phyloP scores from a whole-genome alignment of 768 basidiomycete genomes.

The Collybiopsis luxurians region DNA sequence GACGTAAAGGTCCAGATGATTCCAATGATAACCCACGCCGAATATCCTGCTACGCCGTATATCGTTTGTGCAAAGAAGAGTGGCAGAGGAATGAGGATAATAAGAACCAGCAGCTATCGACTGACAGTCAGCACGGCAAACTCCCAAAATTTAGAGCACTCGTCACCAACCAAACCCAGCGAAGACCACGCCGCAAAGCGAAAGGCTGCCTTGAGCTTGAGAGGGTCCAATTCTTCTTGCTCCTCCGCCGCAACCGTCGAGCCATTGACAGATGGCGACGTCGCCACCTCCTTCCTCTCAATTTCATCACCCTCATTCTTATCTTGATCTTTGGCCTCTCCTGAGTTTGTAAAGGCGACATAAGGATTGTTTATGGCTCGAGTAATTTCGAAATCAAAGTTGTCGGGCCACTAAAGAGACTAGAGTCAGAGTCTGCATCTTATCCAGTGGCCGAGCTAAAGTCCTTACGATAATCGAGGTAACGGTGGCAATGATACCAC shows the following conservation, averaged over 20 bases:
- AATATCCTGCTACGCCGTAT: conserved; percentile 60
- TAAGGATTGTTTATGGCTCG: conserved; percentile 71
- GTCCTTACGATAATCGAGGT: conserved; percentile 60
- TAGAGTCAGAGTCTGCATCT: neutral
- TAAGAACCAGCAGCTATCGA: conserved; percentile 53
- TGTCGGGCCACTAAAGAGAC: conserved; percentile 61
- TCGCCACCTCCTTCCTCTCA: conserved; percentile 17
- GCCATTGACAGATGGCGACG: conserved; percentile 30
- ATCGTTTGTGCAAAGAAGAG: conserved; percentile 81
- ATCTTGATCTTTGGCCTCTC: conserved; percentile 8
- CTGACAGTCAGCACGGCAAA: conserved; percentile 2
- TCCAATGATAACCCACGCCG: conserved; percentile 79
- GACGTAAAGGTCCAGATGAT: conserved; percentile 86
- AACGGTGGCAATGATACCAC: conserved; percentile 69
- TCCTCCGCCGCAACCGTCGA: conserved; percentile 34
- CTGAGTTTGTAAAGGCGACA: conserved; percentile 7
- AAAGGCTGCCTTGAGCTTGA: conserved; percentile 69
- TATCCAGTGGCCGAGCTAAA: neutral
- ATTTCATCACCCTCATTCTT: conserved; percentile 28
- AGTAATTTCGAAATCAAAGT: conserved; percentile 80
- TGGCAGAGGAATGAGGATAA: conserved; percentile 79
- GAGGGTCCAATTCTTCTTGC: conserved; percentile 63
- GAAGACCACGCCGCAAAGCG: conserved; percentile 78
- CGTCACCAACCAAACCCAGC: conserved; percentile 51
- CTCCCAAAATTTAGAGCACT: neutral